phyloP scores from a whole-genome alignment of 495 filamentous ascomycete genomes.

The Penicillium dipodomyicola region DNA sequence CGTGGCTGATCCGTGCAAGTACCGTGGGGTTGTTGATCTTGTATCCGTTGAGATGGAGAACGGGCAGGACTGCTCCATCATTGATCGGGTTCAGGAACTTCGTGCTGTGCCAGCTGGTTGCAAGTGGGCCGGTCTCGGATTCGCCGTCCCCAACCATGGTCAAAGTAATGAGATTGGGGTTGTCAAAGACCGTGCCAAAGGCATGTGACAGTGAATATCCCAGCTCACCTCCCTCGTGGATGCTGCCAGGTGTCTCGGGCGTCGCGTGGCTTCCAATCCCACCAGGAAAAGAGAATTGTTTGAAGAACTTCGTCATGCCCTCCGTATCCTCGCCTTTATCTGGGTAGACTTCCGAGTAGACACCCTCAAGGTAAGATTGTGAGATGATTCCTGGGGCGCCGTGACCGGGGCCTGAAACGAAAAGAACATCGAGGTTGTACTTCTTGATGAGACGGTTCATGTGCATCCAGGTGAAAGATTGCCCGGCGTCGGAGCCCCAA shows the following conservation, averaged over 20 bases:
- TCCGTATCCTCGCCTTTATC: slow-evolving; percentile 61
- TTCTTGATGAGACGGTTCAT: slow-evolving; percentile 76
- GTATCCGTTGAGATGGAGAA: slow-evolving; percentile 76
- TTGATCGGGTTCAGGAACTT: slow-evolving; percentile 73
- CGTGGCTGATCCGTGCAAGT: slow-evolving; percentile 65
- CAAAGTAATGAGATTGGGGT: slow-evolving; percentile 64
- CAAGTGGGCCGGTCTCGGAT: slow-evolving; percentile 68
- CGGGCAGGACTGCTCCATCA: slow-evolving; percentile 69
- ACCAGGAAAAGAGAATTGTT: slow-evolving; percentile 74
- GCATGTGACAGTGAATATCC: slow-evolving; percentile 73
- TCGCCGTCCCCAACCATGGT: slow-evolving; percentile 77
- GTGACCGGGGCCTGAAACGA: slow-evolving; percentile 70
- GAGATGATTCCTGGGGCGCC: slow-evolving; percentile 68
- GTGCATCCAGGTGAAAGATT: slow-evolving; percentile 74
- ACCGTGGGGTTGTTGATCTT: slow-evolving; percentile 79
- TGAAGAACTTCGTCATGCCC: slow-evolving; percentile 69
- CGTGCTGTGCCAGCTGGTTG: slow-evolving; percentile 71
- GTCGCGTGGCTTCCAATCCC: slow-evolving; percentile 71
- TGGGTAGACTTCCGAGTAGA: slow-evolving; percentile 70
- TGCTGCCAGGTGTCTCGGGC: slow-evolving; percentile 68
- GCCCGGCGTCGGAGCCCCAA: slow-evolving; percentile 71
- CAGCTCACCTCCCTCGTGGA: slow-evolving; percentile 75
- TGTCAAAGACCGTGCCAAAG: slow-evolving; percentile 68
- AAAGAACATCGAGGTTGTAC: slow-evolving; percentile 66
- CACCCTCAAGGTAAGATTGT: slow-evolving; percentile 70